Conservation (phyloP, 768 basidiomycete genomes). For the Boletus vermiculosoides region DNA sequence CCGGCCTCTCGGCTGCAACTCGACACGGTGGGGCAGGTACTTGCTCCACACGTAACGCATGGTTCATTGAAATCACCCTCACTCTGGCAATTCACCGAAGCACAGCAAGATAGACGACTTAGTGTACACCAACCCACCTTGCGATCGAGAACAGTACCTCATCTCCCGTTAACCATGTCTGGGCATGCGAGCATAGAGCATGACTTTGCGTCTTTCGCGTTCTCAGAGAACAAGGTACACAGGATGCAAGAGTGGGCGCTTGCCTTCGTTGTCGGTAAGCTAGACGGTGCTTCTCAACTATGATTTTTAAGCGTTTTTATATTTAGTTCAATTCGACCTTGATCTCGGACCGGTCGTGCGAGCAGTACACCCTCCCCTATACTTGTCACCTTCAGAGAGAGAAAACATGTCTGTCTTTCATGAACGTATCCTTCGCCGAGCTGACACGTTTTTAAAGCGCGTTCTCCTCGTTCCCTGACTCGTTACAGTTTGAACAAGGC, state of each 20-base stretch:
- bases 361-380: slow-evolving; percentile 65
- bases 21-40: background rate
- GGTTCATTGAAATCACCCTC: slow-evolving; percentile 35
- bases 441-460: slow-evolving; percentile 49
- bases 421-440: background rate
- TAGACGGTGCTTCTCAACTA: background rate
- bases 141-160: slow-evolving; percentile 49
- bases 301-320: background rate
- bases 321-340: slow-evolving; percentile 81
- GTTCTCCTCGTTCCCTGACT: slow-evolving; percentile 92
- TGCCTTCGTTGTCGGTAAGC: slow-evolving; percentile 61
- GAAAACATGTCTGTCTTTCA: slow-evolving; percentile 69
- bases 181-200: slow-evolving; percentile 36
- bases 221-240: slow-evolving; percentile 46
- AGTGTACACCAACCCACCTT: slow-evolving; percentile 29
- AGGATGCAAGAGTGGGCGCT: slow-evolving; percentile 67
- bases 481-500: slow-evolving; percentile 80
- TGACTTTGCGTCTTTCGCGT: slow-evolving; percentile 42
- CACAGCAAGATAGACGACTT: slow-evolving; percentile 12
- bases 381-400: slow-evolving; percentile 60
- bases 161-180: slow-evolving; percentile 32
- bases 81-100: slow-evolving; percentile 29
- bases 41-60: background rate
- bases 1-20: slow-evolving; percentile 16
- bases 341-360: slow-evolving; percentile 82